Base-by-base conservation (phyloP, 106 monocot species). In the Dendrobium huoshanense region DNA sequence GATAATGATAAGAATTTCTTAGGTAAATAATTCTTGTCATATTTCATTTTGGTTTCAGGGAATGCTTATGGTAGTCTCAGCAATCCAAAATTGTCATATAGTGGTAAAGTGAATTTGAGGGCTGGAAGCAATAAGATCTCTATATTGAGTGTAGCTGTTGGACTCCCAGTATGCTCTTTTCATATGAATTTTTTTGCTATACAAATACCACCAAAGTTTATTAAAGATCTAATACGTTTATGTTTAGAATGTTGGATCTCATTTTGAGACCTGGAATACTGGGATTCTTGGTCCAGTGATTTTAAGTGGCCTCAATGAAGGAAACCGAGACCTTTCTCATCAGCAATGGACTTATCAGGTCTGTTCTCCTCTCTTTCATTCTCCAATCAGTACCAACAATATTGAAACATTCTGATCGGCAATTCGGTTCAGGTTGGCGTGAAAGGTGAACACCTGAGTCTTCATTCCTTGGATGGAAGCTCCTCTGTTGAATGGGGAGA, bases 271-370 rank as follows among this genome's bases (percentile, higher is more conserved):
- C 37, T 94, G 97, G 97, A 94, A 97, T 81, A 79, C 87, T 51
- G 97, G 97, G 31, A 89, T 97, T 77, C 97, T 97, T 67, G 97
- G 97, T 58, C 97, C 97, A 2, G 94, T 97, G 54, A 81, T 82
- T 29, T 77, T 97, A 55, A 84, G 84, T 72, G 92, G 97, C n/a
- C 90, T 97, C 18, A 91, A 94, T 37, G 94, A 92, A 75, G 94
- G 97, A 59, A 92, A 75, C 72, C 87, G 90, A 84, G 97, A 97
- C 55, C 92, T 97, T 54, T 89, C 94, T 25, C 78, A 84, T 85
- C 97, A 97, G 78, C 85, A 92, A 49, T 97, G 97, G 97, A 91
- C 85, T 74, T 97, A 97, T 78, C 86, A 88, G 80, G 97, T 92
- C 31, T n/a, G 27, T 76, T 37, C 10, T 70, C 37, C 37, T 70